Percentiles rank a stretch among this genome's conserved stretches.
These are phyloP conservation scores for Stemphylium beticola DNA, from an alignment of 2,329 filamentous ascomycete species.

Conservation along the genomic window DNA sequence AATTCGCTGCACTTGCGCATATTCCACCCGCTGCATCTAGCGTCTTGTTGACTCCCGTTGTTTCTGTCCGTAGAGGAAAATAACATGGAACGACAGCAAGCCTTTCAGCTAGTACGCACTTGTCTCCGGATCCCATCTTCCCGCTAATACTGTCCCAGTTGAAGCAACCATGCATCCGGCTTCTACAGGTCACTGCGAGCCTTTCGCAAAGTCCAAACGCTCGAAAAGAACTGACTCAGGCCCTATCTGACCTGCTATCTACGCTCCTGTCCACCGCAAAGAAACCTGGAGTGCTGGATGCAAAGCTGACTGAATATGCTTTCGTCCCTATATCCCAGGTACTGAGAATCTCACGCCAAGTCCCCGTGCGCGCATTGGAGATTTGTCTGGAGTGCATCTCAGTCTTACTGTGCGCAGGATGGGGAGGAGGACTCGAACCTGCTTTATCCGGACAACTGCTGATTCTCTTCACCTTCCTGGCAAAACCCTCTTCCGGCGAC, in stretches of 20 bases:
- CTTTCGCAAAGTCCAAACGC: slow-evolving; percentile 56
- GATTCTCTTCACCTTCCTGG: slow-evolving; percentile 80
- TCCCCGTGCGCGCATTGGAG: slow-evolving; percentile 76
- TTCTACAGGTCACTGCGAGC: slow-evolving; percentile 61
- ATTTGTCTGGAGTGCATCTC: slow-evolving; percentile 76
- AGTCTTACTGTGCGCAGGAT: slow-evolving; percentile 77
- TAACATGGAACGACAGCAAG: slow-evolving; percentile 47
- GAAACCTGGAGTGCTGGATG: slow-evolving; percentile 64
- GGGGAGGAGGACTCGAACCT: slow-evolving; percentile 73
- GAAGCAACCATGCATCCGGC: slow-evolving; percentile 64
- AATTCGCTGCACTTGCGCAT: neutral
- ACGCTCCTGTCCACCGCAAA: slow-evolving; percentile 46
- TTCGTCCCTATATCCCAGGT: slow-evolving; percentile 93
- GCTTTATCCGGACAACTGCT: slow-evolving; percentile 83
- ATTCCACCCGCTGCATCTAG: neutral
- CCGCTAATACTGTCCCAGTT: slow-evolving; percentile 50
- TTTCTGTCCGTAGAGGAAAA: neutral
- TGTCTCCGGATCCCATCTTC: neutral
- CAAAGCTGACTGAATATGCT: slow-evolving; percentile 87
- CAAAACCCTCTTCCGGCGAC: slow-evolving; percentile 70
- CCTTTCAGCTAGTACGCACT: slow-evolving; percentile 47
- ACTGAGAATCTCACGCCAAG: slow-evolving; percentile 74
- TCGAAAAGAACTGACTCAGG: slow-evolving; percentile 55
- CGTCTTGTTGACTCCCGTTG: neutral
- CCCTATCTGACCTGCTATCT: slow-evolving; percentile 55